Evolutionary conservation across 1,139 yeast genomes (phyloP).

Genomic region (Hemisphaericaspora xylofermentans): DNA sequence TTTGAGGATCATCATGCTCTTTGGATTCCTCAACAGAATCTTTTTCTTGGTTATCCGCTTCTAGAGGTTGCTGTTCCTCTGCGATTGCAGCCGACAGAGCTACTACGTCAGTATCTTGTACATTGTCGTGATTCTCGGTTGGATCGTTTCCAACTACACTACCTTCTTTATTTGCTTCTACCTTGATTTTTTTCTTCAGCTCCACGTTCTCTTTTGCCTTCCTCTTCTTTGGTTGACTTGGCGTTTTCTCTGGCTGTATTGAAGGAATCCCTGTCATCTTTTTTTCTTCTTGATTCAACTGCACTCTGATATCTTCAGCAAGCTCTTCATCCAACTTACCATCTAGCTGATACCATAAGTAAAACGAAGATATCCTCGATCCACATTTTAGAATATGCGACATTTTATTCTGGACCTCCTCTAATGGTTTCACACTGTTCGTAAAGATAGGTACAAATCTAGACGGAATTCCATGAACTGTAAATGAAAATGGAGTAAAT

Average conservation of each 20-base stretch:
- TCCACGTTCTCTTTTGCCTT: constrained; percentile 28
- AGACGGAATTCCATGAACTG: constrained; percentile 60
- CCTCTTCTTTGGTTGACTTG: constrained; percentile 29
- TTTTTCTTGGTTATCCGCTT: too few species aligned
- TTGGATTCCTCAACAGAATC: too few species aligned
- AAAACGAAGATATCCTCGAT: constrained; percentile 55
- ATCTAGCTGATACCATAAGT: constrained; percentile 85
- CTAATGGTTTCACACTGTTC: constrained; percentile 62
- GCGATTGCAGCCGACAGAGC: too few species aligned
- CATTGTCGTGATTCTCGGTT: not conserved
- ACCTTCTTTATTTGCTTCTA: constrained; percentile 1
- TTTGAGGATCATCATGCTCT: not conserved
- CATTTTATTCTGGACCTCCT: constrained; percentile 63
- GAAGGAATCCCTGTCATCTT: constrained; percentile 39
- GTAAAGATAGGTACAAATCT: constrained; percentile 67
- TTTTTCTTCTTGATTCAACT: constrained; percentile 41
- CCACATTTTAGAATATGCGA: constrained; percentile 59
- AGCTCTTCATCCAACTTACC: constrained; percentile 66
- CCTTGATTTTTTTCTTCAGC: constrained; percentile 16
- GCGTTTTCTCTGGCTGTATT: constrained; percentile 11
- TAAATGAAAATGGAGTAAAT: constrained; percentile 66
- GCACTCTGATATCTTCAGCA: constrained; percentile 48
- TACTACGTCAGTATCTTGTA: not conserved
- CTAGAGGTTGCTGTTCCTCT: too few species aligned
- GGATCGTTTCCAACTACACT: not conserved